Conservation (phyloP, 352 stramenopile species). For the Phytophthora idaei region DNA sequence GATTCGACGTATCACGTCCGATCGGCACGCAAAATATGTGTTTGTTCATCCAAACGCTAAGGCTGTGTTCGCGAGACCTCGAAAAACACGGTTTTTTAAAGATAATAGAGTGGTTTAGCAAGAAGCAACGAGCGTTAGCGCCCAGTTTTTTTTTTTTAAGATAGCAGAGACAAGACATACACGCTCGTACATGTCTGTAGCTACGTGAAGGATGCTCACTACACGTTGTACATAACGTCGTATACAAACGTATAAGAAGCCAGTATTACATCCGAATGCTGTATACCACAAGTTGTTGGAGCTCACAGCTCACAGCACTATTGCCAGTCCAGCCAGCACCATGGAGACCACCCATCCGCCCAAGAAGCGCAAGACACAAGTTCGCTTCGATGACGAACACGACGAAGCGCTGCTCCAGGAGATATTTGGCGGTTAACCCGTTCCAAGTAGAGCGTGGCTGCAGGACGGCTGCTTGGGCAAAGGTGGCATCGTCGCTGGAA, state of each 20-base stretch:
- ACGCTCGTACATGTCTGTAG: no score
- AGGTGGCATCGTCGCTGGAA: not conserved
- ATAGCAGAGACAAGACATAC: no score
- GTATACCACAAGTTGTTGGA: not conserved
- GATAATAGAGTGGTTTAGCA: constrained; percentile 11
- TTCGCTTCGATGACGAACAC: not conserved
- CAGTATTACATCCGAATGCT: not conserved
- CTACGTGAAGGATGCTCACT: not conserved
- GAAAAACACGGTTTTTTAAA: no score
- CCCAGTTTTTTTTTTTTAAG: no score
- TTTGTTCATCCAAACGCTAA: no score
- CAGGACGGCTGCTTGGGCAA: no score
- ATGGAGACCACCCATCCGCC: not conserved
- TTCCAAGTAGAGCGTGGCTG: not conserved
- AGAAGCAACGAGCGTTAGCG: not conserved
- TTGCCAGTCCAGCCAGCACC: not conserved
- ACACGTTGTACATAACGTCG: not conserved
- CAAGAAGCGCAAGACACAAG: constrained; percentile 1
- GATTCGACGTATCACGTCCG: no score
- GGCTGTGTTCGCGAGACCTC: no score
- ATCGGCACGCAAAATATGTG: no score
- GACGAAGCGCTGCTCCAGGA: not conserved
- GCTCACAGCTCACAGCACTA: not conserved
- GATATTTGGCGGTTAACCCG: not conserved
- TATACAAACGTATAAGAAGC: not conserved